Percentiles rank a stretch among this genome's conserved stretches.
These are phyloP conservation scores for Corchorus capsularis DNA, from an alignment of 345 rosid species.

Conservation along the genomic window DNA sequence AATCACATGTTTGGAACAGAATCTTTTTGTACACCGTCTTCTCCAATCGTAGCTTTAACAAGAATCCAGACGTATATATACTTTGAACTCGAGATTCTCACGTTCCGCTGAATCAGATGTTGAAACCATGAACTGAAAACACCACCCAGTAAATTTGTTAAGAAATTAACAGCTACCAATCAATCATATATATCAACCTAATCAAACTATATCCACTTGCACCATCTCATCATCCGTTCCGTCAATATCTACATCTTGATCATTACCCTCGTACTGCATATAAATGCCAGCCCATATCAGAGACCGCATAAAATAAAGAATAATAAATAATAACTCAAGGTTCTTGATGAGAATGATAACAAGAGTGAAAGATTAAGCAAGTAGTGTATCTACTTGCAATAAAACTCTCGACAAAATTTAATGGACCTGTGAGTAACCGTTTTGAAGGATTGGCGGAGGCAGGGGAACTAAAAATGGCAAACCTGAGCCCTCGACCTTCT, in stretches of 20 bases:
- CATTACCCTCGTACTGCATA: constrained; percentile 48
- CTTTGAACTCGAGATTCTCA: background rate
- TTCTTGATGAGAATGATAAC: background rate
- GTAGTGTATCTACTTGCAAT: background rate
- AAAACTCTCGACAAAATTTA: background rate
- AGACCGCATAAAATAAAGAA: background rate
- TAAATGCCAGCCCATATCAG: background rate
- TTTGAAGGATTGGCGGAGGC: constrained; percentile 47
- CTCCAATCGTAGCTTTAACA: background rate
- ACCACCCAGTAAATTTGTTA: background rate
- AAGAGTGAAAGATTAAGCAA: background rate
- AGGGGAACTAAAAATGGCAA: constrained; percentile 48
- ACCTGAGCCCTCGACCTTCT: constrained; percentile 44
- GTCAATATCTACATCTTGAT: constrained; percentile 43
- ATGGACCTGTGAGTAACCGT: constrained; percentile 47
- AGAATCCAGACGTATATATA: background rate
- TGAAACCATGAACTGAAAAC: background rate
- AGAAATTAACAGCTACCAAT: background rate
- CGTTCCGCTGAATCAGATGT: background rate
- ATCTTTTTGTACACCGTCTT: background rate
- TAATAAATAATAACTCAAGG: background rate
- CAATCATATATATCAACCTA: constrained; percentile 11
- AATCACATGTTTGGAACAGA: background rate
- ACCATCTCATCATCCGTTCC: constrained; percentile 35
- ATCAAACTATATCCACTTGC: constrained; percentile 32